These are phyloP conservation scores for Exophiala phaeomuriformis DNA, from an alignment of 2,329 filamentous ascomycete genomes.

Conservation along the genomic window DNA sequence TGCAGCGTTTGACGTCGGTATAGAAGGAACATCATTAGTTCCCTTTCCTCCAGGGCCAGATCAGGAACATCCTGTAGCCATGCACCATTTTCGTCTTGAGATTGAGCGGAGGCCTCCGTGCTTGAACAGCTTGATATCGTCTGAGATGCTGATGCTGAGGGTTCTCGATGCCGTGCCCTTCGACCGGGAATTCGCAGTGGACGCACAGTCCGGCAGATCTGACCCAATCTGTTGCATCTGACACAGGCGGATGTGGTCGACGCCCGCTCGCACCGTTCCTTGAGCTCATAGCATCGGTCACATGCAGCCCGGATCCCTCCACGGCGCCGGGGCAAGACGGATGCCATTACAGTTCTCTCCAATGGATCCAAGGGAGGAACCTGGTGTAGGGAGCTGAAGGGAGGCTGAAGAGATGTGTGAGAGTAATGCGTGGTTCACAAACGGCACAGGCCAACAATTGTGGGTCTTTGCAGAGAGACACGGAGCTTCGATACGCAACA, in stretches of 20 bases:
- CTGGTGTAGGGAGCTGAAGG: not conserved
- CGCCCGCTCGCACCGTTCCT: slow-evolving; percentile 11
- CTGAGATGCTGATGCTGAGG: not conserved
- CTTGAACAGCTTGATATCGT: slow-evolving; percentile 1
- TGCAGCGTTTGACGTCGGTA: slow-evolving; percentile 5
- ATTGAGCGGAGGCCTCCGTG: not conserved
- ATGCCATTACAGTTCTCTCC: slow-evolving; percentile 1
- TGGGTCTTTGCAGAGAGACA: not conserved
- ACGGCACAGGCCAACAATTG: not conserved
- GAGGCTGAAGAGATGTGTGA: not conserved
- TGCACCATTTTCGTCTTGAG: not conserved
- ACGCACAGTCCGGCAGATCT: slow-evolving; percentile 9
- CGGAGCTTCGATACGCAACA: not conserved
- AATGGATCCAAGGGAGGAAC: not conserved
- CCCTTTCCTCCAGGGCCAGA: slow-evolving; percentile 7
- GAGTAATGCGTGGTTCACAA: not conserved
- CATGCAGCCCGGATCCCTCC: slow-evolving; percentile 5
- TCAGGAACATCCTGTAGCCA: slow-evolving; percentile 7
- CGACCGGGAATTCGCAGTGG: slow-evolving; percentile 9
- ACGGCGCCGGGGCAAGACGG: not conserved
- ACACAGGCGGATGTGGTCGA: slow-evolving; percentile 3
- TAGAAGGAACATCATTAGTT: slow-evolving; percentile 7
- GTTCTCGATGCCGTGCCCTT: slow-evolving; percentile 1
- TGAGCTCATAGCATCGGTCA: slow-evolving; percentile 15
- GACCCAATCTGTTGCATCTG: slow-evolving; percentile 10